These are phyloP conservation scores for Thamnidium elegans DNA, from an alignment of 192 early-diverging fungal genomes.

Conservation along the genomic window DNA sequence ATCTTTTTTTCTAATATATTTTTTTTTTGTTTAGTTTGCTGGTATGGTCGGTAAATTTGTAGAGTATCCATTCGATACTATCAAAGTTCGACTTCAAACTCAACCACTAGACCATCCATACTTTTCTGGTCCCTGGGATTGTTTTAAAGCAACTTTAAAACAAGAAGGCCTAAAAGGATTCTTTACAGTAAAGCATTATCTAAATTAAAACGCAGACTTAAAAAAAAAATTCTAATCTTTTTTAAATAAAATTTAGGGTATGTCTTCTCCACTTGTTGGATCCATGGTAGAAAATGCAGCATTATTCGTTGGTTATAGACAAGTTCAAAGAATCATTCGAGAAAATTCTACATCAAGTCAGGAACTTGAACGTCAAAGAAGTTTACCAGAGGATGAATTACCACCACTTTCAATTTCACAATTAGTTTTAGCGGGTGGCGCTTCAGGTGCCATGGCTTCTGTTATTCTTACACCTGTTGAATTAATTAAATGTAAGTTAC, in stretches of 20 bases:
- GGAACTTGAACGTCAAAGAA: constrained; percentile 2
- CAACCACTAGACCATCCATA: constrained; percentile 60
- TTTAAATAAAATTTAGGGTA: constrained; percentile 53
- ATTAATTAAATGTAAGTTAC: constrained; percentile 95
- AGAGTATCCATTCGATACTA: constrained; percentile 96
- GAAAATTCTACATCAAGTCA: constrained; percentile 29
- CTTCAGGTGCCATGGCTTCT: constrained; percentile 84
- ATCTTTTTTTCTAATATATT: not conserved
- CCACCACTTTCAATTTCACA: constrained; percentile 60
- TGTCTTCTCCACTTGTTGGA: constrained; percentile 88
- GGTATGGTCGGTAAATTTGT: constrained; percentile 93
- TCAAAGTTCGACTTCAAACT: constrained; percentile 93
- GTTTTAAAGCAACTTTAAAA: constrained; percentile 68
- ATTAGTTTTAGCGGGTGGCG: constrained; percentile 74
- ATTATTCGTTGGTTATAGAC: constrained; percentile 86
- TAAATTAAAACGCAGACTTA: not conserved
- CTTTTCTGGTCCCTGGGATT: constrained; percentile 81
- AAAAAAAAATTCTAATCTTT: not conserved
- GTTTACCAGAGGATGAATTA: constrained; percentile 22
- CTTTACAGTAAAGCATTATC: constrained; percentile 66
- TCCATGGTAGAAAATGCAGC: constrained; percentile 95
- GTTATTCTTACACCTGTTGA: constrained; percentile 94
- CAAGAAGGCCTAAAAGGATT: constrained; percentile 82
- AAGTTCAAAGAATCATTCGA: constrained; percentile 74
- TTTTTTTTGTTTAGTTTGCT: constrained; percentile 53